Percentiles rank a stretch among this genome's conserved stretches.
Conservation (phyloP, 2,329 filamentous ascomycete genomes). For the Alternaria arbusti region DNA sequence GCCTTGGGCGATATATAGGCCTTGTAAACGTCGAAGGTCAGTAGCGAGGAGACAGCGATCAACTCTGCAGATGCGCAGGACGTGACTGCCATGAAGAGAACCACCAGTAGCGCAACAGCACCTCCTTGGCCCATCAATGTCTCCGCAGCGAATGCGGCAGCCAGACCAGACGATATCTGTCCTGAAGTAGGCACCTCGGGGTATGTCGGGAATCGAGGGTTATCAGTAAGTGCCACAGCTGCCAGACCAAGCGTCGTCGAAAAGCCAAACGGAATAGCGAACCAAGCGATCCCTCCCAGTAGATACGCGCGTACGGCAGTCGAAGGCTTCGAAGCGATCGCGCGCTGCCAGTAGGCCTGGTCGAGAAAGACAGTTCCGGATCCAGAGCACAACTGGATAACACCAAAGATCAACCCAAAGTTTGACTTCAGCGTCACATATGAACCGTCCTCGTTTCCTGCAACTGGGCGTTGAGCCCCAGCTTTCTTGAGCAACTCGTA, state of each 20-base stretch:
- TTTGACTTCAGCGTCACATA: conserved; percentile 52
- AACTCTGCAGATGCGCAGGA: conserved; percentile 49
- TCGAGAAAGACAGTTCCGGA: conserved; percentile 51
- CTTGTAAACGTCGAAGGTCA: conserved; percentile 55
- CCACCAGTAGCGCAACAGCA: conserved; percentile 36
- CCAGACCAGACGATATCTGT: conserved; percentile 39
- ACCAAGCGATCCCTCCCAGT: conserved; percentile 56
- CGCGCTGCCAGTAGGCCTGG: conserved; percentile 57
- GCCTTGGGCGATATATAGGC: conserved; percentile 50
- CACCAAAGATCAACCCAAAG: conserved; percentile 53
- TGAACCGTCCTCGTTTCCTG: conserved; percentile 49
- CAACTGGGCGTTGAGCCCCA: conserved; percentile 45
- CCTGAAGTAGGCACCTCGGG: conserved; percentile 36
- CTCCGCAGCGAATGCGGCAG: conserved; percentile 38
- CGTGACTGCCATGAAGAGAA: conserved; percentile 47
- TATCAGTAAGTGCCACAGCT: conserved; percentile 53
- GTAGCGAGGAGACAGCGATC: conserved; percentile 49
- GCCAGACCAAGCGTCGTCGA: conserved; percentile 56
- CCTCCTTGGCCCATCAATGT: conserved; percentile 39
- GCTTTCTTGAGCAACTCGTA: conserved; percentile 51
- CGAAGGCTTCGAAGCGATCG: conserved; percentile 41
- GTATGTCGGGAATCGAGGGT: conserved; percentile 54
- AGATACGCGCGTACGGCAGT: conserved; percentile 40
- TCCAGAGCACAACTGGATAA: conserved; percentile 51
- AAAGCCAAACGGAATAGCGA: conserved; percentile 57